phyloP scores from a whole-genome alignment of 2,329 filamentous ascomycete species.

The Alternaria burnsii region DNA sequence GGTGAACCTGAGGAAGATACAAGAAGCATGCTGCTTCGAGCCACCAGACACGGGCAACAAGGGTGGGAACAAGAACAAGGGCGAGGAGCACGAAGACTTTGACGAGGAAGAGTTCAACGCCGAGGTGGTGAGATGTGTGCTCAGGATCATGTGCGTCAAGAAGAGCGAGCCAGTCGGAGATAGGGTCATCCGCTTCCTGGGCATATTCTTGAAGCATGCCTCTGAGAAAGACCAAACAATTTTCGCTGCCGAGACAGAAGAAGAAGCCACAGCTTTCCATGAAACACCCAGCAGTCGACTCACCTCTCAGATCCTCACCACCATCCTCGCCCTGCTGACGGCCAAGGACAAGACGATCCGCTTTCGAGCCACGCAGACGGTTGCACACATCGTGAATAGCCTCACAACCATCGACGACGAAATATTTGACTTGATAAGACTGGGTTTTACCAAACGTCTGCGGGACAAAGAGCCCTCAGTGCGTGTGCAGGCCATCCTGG shows the following conservation, averaged over 20 bases:
- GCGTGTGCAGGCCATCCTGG: constrained; percentile 88
- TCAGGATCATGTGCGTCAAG: constrained; percentile 85
- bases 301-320: constrained; percentile 75
- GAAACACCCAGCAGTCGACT: constrained; percentile 87
- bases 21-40: constrained; percentile 79
- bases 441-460: constrained; percentile 82
- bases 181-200: constrained; percentile 83
- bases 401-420: constrained; percentile 92
- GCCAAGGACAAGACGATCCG: constrained; percentile 93
- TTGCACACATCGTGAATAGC: constrained; percentile 91
- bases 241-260: constrained; percentile 60
- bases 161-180: constrained; percentile 92
- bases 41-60: constrained; percentile 60
- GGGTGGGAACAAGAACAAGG: constrained; percentile 44
- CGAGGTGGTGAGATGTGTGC: constrained; percentile 83
- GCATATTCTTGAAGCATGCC: constrained; percentile 80
- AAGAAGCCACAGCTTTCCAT: constrained; percentile 74
- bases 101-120: constrained; percentile 87
- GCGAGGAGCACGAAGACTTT: constrained; percentile 67
- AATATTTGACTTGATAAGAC: constrained; percentile 81
- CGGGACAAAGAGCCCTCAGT: constrained; percentile 95
- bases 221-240: constrained; percentile 60
- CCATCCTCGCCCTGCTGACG: constrained; percentile 76
- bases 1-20: constrained; percentile 86
- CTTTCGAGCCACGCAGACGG: constrained; percentile 87